A percentile compares a stretch with the other conserved stretches of the same genome.
These are phyloP conservation scores for Teunomyces funiuensis DNA, from an alignment of 805 yeast genomes.

Conservation along the genomic window DNA sequence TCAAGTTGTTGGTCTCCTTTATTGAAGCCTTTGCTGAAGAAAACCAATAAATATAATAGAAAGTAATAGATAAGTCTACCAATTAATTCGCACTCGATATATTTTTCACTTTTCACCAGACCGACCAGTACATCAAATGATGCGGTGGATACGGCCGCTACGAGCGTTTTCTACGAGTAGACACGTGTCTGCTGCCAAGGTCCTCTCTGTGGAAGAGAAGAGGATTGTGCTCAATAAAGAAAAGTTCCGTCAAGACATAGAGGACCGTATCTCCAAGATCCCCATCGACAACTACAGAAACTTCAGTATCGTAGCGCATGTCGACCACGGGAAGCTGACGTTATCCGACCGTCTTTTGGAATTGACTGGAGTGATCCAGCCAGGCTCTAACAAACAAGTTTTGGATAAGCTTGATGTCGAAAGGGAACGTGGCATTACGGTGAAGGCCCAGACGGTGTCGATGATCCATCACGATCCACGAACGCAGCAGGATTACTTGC, in stretches of 20 bases:
- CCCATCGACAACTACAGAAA: slow-evolving; percentile 84
- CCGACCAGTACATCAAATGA: not conserved
- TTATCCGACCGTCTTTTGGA: slow-evolving; percentile 85
- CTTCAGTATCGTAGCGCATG: slow-evolving; percentile 95
- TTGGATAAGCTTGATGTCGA: slow-evolving; percentile 92
- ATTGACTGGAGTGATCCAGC: slow-evolving; percentile 81
- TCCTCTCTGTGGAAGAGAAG: slow-evolving; percentile 24
- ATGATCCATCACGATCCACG: slow-evolving; percentile 72
- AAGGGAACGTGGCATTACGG: slow-evolving; percentile 93
- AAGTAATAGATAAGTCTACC: not conserved
- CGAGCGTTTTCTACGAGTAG: slow-evolving; percentile 4
- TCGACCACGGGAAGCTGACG: slow-evolving; percentile 88
- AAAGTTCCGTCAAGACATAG: slow-evolving; percentile 32
- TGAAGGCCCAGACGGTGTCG: slow-evolving; percentile 94
- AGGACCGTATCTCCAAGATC: slow-evolving; percentile 66
- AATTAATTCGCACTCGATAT: not conserved
- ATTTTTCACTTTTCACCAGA: not conserved
- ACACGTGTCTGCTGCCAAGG: slow-evolving; percentile 5
- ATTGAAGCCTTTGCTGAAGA: slow-evolving; percentile 58
- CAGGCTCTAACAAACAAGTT: slow-evolving; percentile 77
- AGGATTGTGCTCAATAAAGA: slow-evolving; percentile 31
- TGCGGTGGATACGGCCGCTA: slow-evolving; percentile 6
- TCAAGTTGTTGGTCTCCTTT: slow-evolving; percentile 55
- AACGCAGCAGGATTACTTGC: slow-evolving; percentile 68
- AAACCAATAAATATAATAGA: slow-evolving; percentile 3